phyloP scores from a whole-genome alignment of 1,139 yeast genomes.

The Taphrina deformans region DNA sequence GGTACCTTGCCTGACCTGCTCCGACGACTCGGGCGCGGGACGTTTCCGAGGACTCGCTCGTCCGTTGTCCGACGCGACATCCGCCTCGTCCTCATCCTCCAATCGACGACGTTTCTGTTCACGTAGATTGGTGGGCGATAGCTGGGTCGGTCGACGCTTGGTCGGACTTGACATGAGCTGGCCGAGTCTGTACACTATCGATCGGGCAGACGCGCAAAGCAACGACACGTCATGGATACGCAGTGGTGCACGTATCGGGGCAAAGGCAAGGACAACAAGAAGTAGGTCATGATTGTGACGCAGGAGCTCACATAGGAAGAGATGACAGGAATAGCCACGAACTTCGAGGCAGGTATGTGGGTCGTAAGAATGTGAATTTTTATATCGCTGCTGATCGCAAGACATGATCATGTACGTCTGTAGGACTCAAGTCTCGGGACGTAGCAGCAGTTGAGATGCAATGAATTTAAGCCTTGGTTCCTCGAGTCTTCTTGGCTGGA shows the following conservation, averaged over 20 bases:
- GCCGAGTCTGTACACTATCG: no score
- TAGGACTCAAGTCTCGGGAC: background rate
- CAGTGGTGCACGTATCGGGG: no score
- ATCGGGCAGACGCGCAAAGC: no score
- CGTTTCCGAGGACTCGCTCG: background rate
- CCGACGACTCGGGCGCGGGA: background rate
- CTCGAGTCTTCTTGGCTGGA: slow-evolving; percentile 26
- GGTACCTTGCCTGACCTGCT: background rate
- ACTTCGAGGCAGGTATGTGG: background rate
- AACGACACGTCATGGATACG: no score
- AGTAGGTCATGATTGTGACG: no score
- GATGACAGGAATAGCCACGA: background rate
- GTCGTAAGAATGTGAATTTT: background rate
- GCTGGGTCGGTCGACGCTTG: background rate
- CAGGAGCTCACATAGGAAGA: background rate
- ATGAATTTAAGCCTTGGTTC: slow-evolving; percentile 24
- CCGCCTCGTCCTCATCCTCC: background rate
- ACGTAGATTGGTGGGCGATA: background rate
- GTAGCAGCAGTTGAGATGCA: background rate
- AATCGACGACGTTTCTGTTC: slow-evolving; percentile 10
- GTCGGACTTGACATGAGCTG: background rate
- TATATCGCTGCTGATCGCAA: background rate
- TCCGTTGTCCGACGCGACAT: background rate
- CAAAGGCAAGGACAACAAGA: no score
- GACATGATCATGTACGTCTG: background rate